phyloP scores from a whole-genome alignment of 2,329 filamentous ascomycete species.

The Berkeleyomyces basicola region DNA sequence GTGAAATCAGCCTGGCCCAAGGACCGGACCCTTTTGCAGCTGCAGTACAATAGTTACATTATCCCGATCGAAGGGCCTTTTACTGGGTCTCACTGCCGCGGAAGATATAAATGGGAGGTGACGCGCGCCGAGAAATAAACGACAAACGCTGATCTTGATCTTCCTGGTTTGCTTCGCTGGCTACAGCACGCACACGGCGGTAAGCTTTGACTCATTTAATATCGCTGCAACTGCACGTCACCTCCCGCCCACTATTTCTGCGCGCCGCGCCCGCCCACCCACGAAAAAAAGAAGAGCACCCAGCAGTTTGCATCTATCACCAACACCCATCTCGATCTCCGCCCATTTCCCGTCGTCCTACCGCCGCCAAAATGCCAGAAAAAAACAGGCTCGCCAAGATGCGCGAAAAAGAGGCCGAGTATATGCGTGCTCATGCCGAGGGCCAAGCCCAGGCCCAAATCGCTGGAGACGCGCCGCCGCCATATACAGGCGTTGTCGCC shows the following conservation, averaged over 20 bases:
- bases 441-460: neutral
- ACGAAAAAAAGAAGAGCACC: no score
- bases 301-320: neutral
- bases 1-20: neutral
- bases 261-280: no score
- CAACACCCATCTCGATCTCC: neutral
- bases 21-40: neutral
- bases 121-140: no score
- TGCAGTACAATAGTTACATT: neutral
- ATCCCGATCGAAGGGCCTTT: neutral
- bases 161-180: no score
- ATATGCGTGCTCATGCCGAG: conserved; percentile 4
- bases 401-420: conserved; percentile 5
- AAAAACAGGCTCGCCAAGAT: neutral
- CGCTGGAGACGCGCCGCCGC: neutral
- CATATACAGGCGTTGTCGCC: neutral
- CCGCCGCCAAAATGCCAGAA: neutral
- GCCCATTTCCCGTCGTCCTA: neutral
- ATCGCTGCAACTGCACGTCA: no score
- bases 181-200: no score
- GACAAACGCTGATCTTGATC: no score
- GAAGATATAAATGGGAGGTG: no score
- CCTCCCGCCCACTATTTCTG: no score
- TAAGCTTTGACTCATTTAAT: no score
- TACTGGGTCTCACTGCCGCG: neutral